A percentile compares a stretch with the other conserved stretches of the same genome.
These are phyloP conservation scores for Physcomitrellopsis africana DNA, from an alignment of 225 moss, liverwort and hornwort genomes.

Conservation along the genomic window DNA sequence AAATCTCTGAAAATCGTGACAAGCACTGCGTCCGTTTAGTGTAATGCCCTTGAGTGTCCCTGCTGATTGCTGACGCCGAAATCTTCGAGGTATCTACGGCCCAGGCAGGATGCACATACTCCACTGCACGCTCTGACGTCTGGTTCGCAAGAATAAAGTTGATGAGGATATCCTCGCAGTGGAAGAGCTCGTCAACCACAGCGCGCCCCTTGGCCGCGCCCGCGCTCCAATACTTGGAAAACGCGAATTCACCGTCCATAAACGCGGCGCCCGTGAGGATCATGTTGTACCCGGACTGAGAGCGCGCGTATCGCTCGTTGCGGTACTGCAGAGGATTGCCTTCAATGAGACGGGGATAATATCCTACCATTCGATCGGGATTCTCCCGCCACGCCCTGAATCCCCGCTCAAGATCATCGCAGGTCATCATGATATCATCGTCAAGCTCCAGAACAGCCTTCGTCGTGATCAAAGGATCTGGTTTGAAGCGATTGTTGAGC, in stretches of 20 bases:
- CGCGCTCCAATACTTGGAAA: conserved; percentile 66
- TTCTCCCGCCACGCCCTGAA: conserved; percentile 91
- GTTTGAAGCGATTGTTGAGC: conserved; percentile 86
- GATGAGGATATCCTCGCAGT: conserved; percentile 95
- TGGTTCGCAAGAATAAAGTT: conserved; percentile 79
- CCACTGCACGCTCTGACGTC: conserved; percentile 49
- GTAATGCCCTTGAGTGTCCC: conserved; percentile 77
- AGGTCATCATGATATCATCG: conserved; percentile 97
- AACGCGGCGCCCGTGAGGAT: conserved; percentile 97
- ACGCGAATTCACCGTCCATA: conserved; percentile 62
- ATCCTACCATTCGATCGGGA: conserved; percentile 80
- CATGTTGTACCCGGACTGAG: conserved; percentile 73
- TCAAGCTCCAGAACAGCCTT: conserved; percentile 91
- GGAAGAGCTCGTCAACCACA: conserved; percentile 81
- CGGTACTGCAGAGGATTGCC: conserved; percentile 67
- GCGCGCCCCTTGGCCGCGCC: conserved; percentile 58
- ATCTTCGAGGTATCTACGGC: conserved; percentile 89
- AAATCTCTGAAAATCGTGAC: conserved; percentile 59
- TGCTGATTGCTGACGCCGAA: conserved; percentile 79
- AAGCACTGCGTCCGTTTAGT: conserved; percentile 75
- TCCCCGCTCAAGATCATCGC: conserved; percentile 91
- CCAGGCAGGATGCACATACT: conserved; percentile 91
- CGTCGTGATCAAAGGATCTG: conserved; percentile 68
- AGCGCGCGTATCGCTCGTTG: conserved; percentile 81
- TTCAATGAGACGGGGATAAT: conserved; percentile 85